phyloP scores from a whole-genome alignment of 306 rosid species.

The Corylus heterophylla region DNA sequence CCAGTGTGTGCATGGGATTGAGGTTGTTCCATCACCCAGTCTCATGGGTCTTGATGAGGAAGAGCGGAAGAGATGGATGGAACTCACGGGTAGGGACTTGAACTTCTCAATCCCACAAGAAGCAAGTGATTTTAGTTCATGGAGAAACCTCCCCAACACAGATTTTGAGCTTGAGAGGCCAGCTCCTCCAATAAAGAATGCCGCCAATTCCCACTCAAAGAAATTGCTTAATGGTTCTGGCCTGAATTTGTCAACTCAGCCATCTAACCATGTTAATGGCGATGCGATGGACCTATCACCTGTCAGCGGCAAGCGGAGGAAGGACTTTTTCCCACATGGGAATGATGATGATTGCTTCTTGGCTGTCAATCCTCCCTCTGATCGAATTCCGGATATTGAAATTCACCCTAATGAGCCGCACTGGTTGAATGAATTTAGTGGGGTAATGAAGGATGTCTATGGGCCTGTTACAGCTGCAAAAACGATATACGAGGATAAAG shows the following conservation, averaged over 20 bases:
- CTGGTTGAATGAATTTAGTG: conserved; percentile 77
- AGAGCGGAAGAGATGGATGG: conserved; percentile 76
- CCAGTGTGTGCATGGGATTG: conserved; percentile 88
- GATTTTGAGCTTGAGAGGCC: conserved; percentile 89
- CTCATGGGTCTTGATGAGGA: conserved; percentile 68
- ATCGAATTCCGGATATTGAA: conserved; percentile 58
- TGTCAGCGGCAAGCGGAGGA: conserved; percentile 66
- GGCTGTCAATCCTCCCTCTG: conserved; percentile 72
- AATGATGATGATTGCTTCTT: conserved; percentile 66
- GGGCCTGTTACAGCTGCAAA: conserved; percentile 97
- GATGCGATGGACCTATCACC: conserved; percentile 75
- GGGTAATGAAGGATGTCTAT: conserved; percentile 73
- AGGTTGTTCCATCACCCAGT: conserved; percentile 68
- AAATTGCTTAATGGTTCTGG: conserved; percentile 82
- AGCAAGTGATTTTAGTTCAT: conserved; percentile 83
- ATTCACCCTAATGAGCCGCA: conserved; percentile 47
- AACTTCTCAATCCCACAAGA: conserved; percentile 74
- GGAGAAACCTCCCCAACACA: conserved; percentile 86
- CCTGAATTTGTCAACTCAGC: conserved; percentile 65
- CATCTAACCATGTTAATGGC: conserved; percentile 53
- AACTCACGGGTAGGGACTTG: conserved; percentile 83
- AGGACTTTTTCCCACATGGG: conserved; percentile 64
- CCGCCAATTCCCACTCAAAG: conserved; percentile 60
- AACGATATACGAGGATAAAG: conserved; percentile 83
- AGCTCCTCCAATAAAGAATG: conserved; percentile 50